Evolutionary conservation across 208 protist species (phyloP).

Genomic region (Leishmania tropica): DNA sequence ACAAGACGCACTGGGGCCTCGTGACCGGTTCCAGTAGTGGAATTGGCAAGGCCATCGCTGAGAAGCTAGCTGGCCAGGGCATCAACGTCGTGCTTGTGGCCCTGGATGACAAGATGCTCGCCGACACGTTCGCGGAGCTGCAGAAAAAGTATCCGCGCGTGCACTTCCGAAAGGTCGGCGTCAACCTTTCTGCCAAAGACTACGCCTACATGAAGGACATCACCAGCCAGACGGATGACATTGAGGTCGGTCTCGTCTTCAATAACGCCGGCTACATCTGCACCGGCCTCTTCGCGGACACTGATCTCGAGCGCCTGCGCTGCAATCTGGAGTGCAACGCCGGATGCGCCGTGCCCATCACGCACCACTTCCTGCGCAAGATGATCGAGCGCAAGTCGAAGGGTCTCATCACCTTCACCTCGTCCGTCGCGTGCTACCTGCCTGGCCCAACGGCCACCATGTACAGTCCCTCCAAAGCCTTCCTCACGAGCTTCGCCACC

Average conservation of each 20-base stretch:
- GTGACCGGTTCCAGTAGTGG: slow-evolving; percentile 96
- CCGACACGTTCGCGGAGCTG: slow-evolving; percentile 76
- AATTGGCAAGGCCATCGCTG: slow-evolving; percentile 94
- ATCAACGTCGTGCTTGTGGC: slow-evolving; percentile 93
- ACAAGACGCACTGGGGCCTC: slow-evolving; percentile 84
- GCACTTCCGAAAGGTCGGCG: slow-evolving; percentile 86
- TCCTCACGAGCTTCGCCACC: slow-evolving; percentile 85
- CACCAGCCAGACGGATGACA: slow-evolving; percentile 65
- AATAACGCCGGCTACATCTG: slow-evolving; percentile 96
- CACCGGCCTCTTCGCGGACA: slow-evolving; percentile 91
- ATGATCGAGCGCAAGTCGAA: slow-evolving; percentile 81
- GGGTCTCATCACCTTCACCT: slow-evolving; percentile 92
- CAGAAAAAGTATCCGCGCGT: slow-evolving; percentile 67
- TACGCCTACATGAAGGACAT: slow-evolving; percentile 81
- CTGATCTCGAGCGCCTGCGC: slow-evolving; percentile 74
- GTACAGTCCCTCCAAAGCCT: slow-evolving; percentile 94
- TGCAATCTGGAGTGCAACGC: slow-evolving; percentile 93
- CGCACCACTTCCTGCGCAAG: slow-evolving; percentile 85
- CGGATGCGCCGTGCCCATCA: slow-evolving; percentile 83
- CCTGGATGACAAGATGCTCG: slow-evolving; percentile 88
- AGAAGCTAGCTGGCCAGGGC: slow-evolving; percentile 92
- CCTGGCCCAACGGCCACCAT: slow-evolving; percentile 87
- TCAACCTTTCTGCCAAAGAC: slow-evolving; percentile 82
- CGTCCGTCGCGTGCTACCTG: slow-evolving; percentile 78
- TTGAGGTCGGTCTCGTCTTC: slow-evolving; percentile 80